Percentiles rank a stretch among this genome's conserved stretches.
Evolutionary conservation across 495 filamentous ascomycete species (phyloP).

Genomic region (Alectoria sarmentosa): DNA sequence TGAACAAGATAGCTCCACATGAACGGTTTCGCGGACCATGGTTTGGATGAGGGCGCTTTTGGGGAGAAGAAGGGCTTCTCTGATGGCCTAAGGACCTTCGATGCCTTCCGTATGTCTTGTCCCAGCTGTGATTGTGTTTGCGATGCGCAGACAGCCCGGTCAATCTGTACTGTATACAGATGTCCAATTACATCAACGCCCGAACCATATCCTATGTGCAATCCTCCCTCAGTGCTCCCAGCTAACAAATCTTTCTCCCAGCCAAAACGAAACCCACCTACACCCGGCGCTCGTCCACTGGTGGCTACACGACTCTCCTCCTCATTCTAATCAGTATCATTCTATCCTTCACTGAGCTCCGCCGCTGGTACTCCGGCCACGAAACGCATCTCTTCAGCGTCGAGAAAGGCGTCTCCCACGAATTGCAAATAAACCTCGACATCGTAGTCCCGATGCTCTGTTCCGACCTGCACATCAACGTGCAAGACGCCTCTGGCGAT

Average conservation of each 20-base stretch:
- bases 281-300: constrained; percentile 68
- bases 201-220: neutral
- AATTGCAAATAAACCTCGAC: constrained; percentile 92
- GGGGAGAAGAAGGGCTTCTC: constrained; percentile 59
- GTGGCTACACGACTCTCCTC: constrained; percentile 87
- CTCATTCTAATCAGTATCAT: constrained; percentile 64
- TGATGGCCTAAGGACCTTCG: constrained; percentile 70
- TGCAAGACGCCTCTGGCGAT: constrained; percentile 92
- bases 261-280: constrained; percentile 97
- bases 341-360: constrained; percentile 69
- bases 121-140: constrained; percentile 1
- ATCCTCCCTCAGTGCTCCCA: neutral
- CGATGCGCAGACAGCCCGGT: neutral
- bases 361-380: constrained; percentile 72
- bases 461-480: constrained; percentile 84
- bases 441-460: constrained; percentile 89
- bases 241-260: constrained; percentile 36
- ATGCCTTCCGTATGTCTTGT: constrained; percentile 79
- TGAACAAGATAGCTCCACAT: constrained; percentile 37
- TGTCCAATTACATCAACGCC: neutral
- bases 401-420: constrained; percentile 83
- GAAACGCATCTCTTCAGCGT: constrained; percentile 88
- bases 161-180: neutral
- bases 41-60: constrained; percentile 71
- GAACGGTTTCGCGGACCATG: constrained; percentile 65